Conservation (phyloP, 768 basidiomycete species). For the Tulasnella sp. region DNA sequence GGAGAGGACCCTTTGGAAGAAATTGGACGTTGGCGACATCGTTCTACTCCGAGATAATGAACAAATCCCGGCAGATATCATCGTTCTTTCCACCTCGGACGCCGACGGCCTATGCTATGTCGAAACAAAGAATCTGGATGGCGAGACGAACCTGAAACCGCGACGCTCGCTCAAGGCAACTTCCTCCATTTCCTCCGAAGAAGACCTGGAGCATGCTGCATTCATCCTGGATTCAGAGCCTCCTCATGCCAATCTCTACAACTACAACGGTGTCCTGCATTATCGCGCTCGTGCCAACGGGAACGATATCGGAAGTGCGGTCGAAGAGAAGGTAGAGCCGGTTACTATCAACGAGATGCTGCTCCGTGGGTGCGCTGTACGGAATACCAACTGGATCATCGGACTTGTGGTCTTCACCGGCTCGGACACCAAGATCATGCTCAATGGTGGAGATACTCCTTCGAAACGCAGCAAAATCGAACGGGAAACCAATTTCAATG, state of each 20-base stretch:
- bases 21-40: slow-evolving; percentile 93
- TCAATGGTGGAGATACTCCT: slow-evolving; percentile 85
- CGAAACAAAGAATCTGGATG: slow-evolving; percentile 96
- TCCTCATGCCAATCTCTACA: slow-evolving; percentile 84
- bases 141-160: slow-evolving; percentile 92
- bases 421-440: slow-evolving; percentile 77
- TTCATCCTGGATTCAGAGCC: slow-evolving; percentile 90
- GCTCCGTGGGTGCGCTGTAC: slow-evolving; percentile 76
- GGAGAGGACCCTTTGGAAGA: slow-evolving; percentile 98
- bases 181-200: slow-evolving; percentile 61
- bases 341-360: slow-evolving; percentile 88
- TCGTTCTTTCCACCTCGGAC: slow-evolving; percentile 86
- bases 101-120: slow-evolving; percentile 86
- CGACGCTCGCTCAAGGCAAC: slow-evolving; percentile 68
- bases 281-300: slow-evolving; percentile 29
- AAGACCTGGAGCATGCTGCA: slow-evolving; percentile 74
- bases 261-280: slow-evolving; percentile 74
- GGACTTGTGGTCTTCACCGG: slow-evolving; percentile 93
- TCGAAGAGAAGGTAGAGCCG: slow-evolving; percentile 47
- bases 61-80: slow-evolving; percentile 91
- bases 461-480: slow-evolving; percentile 98
- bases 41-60: slow-evolving; percentile 87
- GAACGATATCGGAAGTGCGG: slow-evolving; percentile 38
- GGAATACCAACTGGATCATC: slow-evolving; percentile 87
- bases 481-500: slow-evolving; percentile 97